phyloP scores from a whole-genome alignment of 345 rosid genomes.

The Eucalyptus erythrocorys region DNA sequence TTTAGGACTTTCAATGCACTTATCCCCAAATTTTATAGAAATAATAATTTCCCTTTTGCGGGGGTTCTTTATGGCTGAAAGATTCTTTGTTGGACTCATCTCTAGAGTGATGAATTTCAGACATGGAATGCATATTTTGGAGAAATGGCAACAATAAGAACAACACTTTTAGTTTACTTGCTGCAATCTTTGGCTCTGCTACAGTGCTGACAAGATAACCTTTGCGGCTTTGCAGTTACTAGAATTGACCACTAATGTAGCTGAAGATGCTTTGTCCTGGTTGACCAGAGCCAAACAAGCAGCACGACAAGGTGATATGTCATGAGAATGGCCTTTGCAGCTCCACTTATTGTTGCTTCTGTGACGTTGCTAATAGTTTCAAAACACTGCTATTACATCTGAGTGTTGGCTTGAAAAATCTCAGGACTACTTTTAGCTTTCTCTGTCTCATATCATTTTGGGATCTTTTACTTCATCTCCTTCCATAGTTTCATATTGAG shows the following conservation, averaged over 20 bases:
- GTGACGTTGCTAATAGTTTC: not conserved
- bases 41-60: not conserved
- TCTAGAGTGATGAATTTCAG: not conserved
- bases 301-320: slow-evolving; percentile 42
- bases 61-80: not conserved
- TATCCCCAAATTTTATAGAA: not conserved
- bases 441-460: not conserved
- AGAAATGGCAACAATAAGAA: not conserved
- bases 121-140: not conserved
- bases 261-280: slow-evolving; percentile 63
- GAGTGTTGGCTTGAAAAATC: not conserved
- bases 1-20: not conserved
- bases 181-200: not conserved
- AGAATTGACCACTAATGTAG: slow-evolving; percentile 48
- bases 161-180: not conserved
- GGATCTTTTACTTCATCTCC: not conserved
- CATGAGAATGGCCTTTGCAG: not conserved
- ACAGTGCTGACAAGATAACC: not conserved
- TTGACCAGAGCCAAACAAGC: slow-evolving; percentile 57
- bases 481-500: not conserved
- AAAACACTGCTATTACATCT: not conserved
- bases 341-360: not conserved
- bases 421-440: not conserved
- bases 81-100: not conserved
- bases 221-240: slow-evolving; percentile 44